phyloP scores from a whole-genome alignment of 2,329 filamentous ascomycete species.

The Xylaria sp. region DNA sequence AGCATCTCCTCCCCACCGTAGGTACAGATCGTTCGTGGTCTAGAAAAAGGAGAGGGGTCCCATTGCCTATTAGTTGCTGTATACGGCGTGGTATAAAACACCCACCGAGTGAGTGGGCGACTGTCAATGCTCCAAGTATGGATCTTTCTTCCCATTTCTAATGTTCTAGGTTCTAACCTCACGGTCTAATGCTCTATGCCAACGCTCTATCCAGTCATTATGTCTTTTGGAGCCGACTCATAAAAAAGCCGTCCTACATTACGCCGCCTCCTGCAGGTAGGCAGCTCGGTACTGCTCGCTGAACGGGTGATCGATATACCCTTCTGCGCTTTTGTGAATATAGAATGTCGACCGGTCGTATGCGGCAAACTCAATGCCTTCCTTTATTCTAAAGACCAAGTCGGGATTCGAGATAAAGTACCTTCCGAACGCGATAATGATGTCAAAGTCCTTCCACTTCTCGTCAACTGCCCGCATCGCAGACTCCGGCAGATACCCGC shows the following conservation, averaged over 20 bases:
- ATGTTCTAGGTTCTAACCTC: not conserved
- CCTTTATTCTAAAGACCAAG: slow-evolving; percentile 56
- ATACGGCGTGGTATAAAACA: no score
- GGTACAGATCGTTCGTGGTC: no score
- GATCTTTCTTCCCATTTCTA: not conserved
- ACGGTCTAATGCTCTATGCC: slow-evolving; percentile 3
- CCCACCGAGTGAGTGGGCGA: no score
- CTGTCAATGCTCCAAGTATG: not conserved
- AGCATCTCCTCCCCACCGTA: no score
- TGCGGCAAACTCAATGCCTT: slow-evolving; percentile 55
- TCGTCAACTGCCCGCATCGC: slow-evolving; percentile 56
- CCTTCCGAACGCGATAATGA: slow-evolving; percentile 61
- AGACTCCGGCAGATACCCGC: slow-evolving; percentile 54
- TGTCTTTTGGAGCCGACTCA: not conserved
- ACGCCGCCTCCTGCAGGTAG: not conserved
- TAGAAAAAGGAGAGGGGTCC: no score
- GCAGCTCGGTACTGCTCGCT: slow-evolving; percentile 29
- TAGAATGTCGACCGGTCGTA: slow-evolving; percentile 62
- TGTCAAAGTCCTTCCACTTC: slow-evolving; percentile 53
- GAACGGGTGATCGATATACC: slow-evolving; percentile 43
- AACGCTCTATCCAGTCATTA: not conserved
- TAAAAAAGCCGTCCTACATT: not conserved
- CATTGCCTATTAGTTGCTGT: no score
- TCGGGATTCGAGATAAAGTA: slow-evolving; percentile 62
- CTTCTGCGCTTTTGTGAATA: slow-evolving; percentile 32